Evolutionary conservation across 2,329 filamentous ascomycete genomes (phyloP).

Genomic region (Hirsutella minnesotensis): DNA sequence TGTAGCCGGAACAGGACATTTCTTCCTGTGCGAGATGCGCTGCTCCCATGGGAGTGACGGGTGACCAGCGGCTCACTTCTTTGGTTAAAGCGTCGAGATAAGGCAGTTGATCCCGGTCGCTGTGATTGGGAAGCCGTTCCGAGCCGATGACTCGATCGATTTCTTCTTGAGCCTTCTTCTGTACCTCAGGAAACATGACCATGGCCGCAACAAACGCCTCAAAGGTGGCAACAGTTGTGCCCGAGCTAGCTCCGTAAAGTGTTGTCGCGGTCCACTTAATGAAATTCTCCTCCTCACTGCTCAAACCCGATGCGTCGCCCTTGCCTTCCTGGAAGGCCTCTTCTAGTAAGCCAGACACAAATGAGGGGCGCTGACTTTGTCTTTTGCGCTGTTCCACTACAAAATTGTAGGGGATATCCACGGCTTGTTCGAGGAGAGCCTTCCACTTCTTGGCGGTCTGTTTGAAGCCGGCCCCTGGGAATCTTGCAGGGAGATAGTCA

Average conservation of each 20-base stretch:
- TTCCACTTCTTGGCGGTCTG: neutral
- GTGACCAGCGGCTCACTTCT: constrained; percentile 18
- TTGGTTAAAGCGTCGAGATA: constrained; percentile 24
- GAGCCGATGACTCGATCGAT: constrained; percentile 30
- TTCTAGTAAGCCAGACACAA: no score
- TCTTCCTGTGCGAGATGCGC: constrained; percentile 23
- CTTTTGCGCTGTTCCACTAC: neutral
- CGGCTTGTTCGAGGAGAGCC: neutral
- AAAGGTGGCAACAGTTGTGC: neutral
- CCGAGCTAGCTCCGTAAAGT: constrained; percentile 6
- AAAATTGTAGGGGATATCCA: neutral
- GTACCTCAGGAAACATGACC: constrained; percentile 27
- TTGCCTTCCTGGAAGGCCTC: no score
- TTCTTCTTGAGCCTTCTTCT: constrained; percentile 25
- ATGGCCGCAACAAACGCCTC: constrained; percentile 31
- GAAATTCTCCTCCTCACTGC: neutral
- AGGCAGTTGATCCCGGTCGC: constrained; percentile 29
- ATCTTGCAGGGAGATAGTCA: neutral
- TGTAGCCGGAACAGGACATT: constrained; percentile 9
- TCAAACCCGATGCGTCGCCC: neutral
- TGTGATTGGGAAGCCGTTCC: constrained; percentile 26
- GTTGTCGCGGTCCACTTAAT: constrained; percentile 2
- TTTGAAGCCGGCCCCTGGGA: neutral
- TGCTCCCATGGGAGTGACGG: constrained; percentile 21
- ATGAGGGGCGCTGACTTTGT: no score